Percentiles rank a stretch among this genome's conserved stretches.
phyloP scores from a whole-genome alignment of 768 basidiomycete genomes.

The Filobasidium floriforme region DNA sequence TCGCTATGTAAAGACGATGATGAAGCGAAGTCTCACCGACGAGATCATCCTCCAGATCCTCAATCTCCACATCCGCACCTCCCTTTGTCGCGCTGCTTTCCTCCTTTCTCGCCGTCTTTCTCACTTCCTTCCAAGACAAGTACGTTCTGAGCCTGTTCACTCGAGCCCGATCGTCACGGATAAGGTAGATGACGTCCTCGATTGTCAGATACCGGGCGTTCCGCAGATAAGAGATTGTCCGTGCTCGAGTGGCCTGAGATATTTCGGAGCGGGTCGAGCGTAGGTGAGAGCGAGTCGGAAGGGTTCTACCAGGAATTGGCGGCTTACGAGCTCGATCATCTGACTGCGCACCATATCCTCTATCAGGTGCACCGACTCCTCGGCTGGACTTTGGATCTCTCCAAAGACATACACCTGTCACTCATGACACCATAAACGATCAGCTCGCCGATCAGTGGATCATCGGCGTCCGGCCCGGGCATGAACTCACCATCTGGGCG shows the following conservation, averaged over 20 bases:
- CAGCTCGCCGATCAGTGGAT: background rate
- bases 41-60: constrained; percentile 54
- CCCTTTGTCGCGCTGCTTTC: constrained; percentile 72
- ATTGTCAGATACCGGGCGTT: constrained; percentile 78
- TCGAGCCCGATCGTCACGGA: constrained; percentile 86
- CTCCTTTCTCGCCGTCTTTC: constrained; percentile 88
- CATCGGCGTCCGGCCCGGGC: background rate
- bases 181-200: constrained; percentile 93
- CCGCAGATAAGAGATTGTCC: constrained; percentile 69
- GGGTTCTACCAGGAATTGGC: too few relatives aligned
- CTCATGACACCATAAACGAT: background rate
- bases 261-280: background rate
- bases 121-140: constrained; percentile 92
- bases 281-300: background rate
- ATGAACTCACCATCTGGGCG: constrained; percentile 69
- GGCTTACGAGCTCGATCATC: constrained; percentile 78
- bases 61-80: constrained; percentile 66
- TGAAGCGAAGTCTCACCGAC: constrained; percentile 30
- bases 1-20: too few relatives aligned
- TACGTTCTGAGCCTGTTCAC: constrained; percentile 88
- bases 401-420: constrained; percentile 68
- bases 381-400: constrained; percentile 80
- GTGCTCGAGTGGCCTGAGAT: constrained; percentile 71
- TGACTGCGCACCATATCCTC: constrained; percentile 89
- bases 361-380: constrained; percentile 83